Evolutionary conservation across 2,329 filamentous ascomycete species (phyloP), one percentile per base, ranked within the genome.

Genomic region (Plenodomus tracheiphilus): DNA sequence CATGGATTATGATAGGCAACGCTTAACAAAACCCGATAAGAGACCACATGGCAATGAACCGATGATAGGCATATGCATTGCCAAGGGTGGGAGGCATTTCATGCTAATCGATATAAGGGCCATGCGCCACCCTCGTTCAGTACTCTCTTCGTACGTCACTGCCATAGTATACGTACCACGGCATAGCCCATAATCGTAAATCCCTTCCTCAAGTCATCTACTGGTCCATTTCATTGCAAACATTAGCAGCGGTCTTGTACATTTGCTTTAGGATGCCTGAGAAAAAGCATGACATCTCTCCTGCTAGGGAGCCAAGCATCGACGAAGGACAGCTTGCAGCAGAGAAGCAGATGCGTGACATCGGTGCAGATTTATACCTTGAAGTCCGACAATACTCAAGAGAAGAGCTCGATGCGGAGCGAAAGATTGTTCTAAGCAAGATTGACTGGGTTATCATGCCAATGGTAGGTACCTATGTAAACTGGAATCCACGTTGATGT

Each of bases 361-460:
- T 78, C 28, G 75, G 70, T 20, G 75, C 74, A 4, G 69, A 76
- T 18, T 60, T 78, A n/a, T 79, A 74, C 46, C 66, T 74, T 8
- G 76, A 78, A 59, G 72, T 73, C 3, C 69, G 70, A 28, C 73
- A 77, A 32, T 71, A 77, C 30, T 71, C 74, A 0, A 54, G 68
- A 16, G 74, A 77, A 59, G 75, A 78, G 55, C 58, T 79, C 10
- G 74, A 76, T 43, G 64, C 59, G 1, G 75, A 79, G 51, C 66
- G 74, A 4, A 69, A 69, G 15, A 53, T 69, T 15, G 76, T 79
- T 4, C 54, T 75, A 21, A 65, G 68, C 41, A 75, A 78, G 53
- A 69, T 79, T 16, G 76, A 79, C 49, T 74, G 71, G 69, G 69
- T 77, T 11, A 75, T 79, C 32, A 72, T 79, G 70, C 76, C 76